Percentiles rank a stretch among this genome's conserved stretches.
Evolutionary conservation across 1,284 basidiomycete species (phyloP).

Genomic region (Cutaneotrichosporon cutaneum): DNA sequence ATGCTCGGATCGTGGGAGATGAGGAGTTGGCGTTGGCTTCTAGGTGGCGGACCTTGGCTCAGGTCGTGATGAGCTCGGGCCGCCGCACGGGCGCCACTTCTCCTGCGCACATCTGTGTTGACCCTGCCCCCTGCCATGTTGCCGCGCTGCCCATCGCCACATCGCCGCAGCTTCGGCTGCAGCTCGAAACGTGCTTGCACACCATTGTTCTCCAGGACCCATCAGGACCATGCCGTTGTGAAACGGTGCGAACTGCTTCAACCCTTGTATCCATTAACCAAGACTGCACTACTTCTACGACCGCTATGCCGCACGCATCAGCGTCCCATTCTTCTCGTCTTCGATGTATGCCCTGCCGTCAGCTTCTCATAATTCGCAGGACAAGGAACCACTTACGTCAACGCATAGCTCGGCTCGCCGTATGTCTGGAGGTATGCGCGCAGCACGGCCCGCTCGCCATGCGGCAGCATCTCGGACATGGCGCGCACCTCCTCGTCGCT

Average conservation of each 20-base stretch:
- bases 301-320: conserved; percentile 41
- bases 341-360: conserved; percentile 69
- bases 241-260: not conserved
- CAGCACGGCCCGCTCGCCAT: conserved; percentile 67
- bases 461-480: conserved; percentile 70
- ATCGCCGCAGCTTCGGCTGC: too few relatives aligned
- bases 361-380: not conserved
- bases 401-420: conserved; percentile 74
- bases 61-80: not conserved
- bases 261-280: not conserved
- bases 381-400: conserved; percentile 59
- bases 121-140: too few relatives aligned
- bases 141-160: too few relatives aligned
- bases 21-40: not conserved
- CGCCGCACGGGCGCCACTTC: not conserved
- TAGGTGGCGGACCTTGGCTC: not conserved
- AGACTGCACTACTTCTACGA: not conserved
- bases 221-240: not conserved
- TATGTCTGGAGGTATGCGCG: conserved; percentile 69
- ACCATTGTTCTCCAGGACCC: too few relatives aligned
- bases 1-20: not conserved
- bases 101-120: too few relatives aligned
- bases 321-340: conserved; percentile 73
- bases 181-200: too few relatives aligned
- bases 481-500: conserved; percentile 58